Conservation (phyloP, 208 protist species). For the Leishmania guyanensis region DNA sequence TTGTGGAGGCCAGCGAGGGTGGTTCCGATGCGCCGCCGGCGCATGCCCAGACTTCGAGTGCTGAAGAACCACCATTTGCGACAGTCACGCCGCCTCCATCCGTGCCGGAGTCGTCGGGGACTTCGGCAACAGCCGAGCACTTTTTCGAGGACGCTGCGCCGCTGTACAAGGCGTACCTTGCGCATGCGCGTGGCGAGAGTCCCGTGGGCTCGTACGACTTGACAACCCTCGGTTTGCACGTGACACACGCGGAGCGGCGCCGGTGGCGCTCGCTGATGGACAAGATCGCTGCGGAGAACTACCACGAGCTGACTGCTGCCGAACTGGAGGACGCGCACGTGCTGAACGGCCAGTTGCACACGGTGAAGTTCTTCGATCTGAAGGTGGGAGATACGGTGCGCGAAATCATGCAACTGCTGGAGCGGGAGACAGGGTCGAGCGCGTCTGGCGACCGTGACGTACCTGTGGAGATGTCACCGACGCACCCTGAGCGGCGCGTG, state of each 20-base stretch:
- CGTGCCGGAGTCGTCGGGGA: neutral
- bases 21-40: neutral
- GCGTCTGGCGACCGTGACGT: conserved; percentile 57
- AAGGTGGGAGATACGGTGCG: conserved; percentile 84
- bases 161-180: conserved; percentile 66
- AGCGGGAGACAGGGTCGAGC: conserved; percentile 48
- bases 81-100: neutral
- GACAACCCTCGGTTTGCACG: conserved; percentile 46
- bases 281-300: conserved; percentile 74
- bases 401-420: conserved; percentile 72
- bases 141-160: conserved; percentile 52
- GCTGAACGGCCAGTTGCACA: conserved; percentile 83
- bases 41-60: neutral
- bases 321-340: conserved; percentile 64
- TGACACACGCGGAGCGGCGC: conserved; percentile 50
- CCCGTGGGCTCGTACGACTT: conserved; percentile 63
- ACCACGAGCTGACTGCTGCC: conserved; percentile 55
- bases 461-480: conserved; percentile 54
- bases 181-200: conserved; percentile 58
- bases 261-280: conserved; percentile 83
- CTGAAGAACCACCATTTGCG: neutral
- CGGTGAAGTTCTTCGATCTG: conserved; percentile 86
- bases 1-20: neutral
- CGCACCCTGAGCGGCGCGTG: conserved; percentile 81
- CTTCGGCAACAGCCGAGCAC: neutral